Percentiles rank a stretch among this genome's conserved stretches.
Evolutionary conservation across 2,329 filamentous ascomycete species (phyloP).

Genomic region (Xylariomycetidae sp.): DNA sequence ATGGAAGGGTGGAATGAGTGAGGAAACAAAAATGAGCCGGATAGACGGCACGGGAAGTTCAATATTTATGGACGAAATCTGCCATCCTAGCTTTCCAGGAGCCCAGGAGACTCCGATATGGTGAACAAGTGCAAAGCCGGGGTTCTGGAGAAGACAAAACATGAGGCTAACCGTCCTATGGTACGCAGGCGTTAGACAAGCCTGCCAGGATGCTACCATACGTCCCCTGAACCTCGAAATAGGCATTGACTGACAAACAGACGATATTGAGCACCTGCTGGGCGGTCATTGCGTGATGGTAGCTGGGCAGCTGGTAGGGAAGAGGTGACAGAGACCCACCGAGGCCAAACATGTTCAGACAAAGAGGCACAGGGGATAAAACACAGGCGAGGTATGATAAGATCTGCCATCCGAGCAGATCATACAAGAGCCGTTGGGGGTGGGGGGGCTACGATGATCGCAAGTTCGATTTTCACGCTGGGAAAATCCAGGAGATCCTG

Average conservation of each 20-base stretch:
- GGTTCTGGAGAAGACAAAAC: constrained; percentile 6
- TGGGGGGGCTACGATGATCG: constrained; percentile 9
- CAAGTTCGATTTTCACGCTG: constrained; percentile 12
- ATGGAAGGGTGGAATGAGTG: constrained; percentile 13
- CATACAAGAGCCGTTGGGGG: constrained; percentile 16
- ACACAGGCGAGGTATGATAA: constrained; percentile 14
- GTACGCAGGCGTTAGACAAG: no score
- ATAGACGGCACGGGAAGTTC: constrained; percentile 9
- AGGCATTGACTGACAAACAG: constrained; percentile 4
- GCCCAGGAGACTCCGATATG: no score
- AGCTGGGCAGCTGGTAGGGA: constrained; percentile 9
- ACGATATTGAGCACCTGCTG: constrained; percentile 6
- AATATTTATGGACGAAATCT: constrained; percentile 14
- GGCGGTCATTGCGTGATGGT: no score
- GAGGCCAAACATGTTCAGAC: constrained; percentile 11
- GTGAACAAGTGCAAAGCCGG: constrained; percentile 8
- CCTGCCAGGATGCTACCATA: no score
- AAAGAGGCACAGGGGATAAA: constrained; percentile 11
- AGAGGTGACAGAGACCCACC: constrained; percentile 9
- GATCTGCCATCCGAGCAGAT: constrained; percentile 18
- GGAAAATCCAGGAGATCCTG: constrained; percentile 16
- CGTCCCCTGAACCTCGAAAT: background rate
- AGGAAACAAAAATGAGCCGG: constrained; percentile 11
- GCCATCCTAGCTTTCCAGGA: no score
- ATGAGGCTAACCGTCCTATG: no score